Conservation (phyloP, 2,329 filamentous ascomycete genomes). For the Zymoseptoria ardabiliae region DNA sequence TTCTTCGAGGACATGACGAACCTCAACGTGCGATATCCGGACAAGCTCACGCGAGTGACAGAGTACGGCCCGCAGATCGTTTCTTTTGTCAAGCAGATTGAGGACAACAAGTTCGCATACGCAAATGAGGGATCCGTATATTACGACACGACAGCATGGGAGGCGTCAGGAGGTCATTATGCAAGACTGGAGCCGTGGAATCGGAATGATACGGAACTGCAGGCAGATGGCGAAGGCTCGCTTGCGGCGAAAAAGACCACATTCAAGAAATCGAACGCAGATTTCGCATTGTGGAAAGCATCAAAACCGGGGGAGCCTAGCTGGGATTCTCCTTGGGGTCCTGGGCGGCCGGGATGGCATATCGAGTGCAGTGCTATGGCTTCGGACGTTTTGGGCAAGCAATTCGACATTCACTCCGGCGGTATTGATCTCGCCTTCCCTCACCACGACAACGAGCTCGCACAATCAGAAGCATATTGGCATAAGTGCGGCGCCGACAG, state of each 20-base stretch:
- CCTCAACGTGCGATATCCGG: constrained; percentile 76
- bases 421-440: constrained; percentile 88
- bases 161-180: constrained; percentile 76
- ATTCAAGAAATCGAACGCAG: constrained; percentile 67
- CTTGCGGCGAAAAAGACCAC: constrained; percentile 48
- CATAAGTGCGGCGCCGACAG: constrained; percentile 33
- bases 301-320: constrained; percentile 86
- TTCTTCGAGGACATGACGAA: constrained; percentile 84
- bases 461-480: constrained; percentile 85
- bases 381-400: constrained; percentile 71
- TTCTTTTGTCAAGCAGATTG: constrained; percentile 72
- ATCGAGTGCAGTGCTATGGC: constrained; percentile 98
- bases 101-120: constrained; percentile 82
- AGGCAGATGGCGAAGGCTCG: constrained; percentile 84
- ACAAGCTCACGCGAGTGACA: constrained; percentile 80
- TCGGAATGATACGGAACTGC: constrained; percentile 71
- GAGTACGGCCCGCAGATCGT: constrained; percentile 87
- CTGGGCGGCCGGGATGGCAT: constrained; percentile 87
- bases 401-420: constrained; percentile 89
- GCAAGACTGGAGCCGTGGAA: constrained; percentile 80
- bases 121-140: constrained; percentile 67
- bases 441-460: constrained; percentile 87
- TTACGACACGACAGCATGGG: constrained; percentile 84
- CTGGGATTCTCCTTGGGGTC: constrained; percentile 83
- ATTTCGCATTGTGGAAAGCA: constrained; percentile 92